phyloP scores from a whole-genome alignment of 2,329 filamentous ascomycete genomes.

The Scolecobasidium constrictum region DNA sequence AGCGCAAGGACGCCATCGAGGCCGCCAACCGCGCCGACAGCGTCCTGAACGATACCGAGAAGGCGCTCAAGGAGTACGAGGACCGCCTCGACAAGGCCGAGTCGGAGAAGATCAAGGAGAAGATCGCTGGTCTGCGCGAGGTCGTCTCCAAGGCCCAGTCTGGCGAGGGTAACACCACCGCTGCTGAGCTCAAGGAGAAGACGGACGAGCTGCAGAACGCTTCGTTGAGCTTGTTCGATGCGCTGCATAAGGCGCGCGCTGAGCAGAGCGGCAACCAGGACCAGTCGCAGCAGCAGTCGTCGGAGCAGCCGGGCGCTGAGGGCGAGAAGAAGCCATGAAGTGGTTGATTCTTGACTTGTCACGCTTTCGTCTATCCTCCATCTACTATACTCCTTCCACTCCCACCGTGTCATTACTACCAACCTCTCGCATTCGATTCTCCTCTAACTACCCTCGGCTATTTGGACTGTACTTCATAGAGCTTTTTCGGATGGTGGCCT shows the following conservation, averaged over 20 bases:
- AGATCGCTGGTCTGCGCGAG: conserved; percentile 77
- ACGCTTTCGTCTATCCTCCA: neutral
- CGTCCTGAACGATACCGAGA: conserved; percentile 95
- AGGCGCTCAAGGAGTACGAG: conserved; percentile 92
- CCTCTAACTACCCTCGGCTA: neutral
- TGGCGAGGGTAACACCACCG: conserved; percentile 75
- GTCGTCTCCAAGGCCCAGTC: conserved; percentile 90
- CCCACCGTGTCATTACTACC: neutral
- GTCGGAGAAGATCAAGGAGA: conserved; percentile 86
- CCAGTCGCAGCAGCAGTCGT: conserved; percentile 20
- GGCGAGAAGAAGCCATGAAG: conserved; percentile 61
- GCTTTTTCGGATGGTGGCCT: neutral
- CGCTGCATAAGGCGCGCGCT: conserved; percentile 94
- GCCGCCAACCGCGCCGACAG: conserved; percentile 94
- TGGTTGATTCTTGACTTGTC: neutral
- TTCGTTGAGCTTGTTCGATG: conserved; percentile 94
- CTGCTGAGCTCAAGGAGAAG: conserved; percentile 95
- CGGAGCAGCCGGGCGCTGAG: conserved; percentile 37
- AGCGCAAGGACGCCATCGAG: conserved; percentile 92
- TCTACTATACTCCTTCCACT: neutral
- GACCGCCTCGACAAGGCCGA: conserved; percentile 96
- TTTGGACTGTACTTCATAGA: neutral
- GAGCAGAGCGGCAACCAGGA: conserved; percentile 43
- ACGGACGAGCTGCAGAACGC: conserved; percentile 95
- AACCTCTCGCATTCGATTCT: neutral